phyloP scores from a whole-genome alignment of 495 filamentous ascomycete genomes.

The Astrothelium subdiscretum region DNA sequence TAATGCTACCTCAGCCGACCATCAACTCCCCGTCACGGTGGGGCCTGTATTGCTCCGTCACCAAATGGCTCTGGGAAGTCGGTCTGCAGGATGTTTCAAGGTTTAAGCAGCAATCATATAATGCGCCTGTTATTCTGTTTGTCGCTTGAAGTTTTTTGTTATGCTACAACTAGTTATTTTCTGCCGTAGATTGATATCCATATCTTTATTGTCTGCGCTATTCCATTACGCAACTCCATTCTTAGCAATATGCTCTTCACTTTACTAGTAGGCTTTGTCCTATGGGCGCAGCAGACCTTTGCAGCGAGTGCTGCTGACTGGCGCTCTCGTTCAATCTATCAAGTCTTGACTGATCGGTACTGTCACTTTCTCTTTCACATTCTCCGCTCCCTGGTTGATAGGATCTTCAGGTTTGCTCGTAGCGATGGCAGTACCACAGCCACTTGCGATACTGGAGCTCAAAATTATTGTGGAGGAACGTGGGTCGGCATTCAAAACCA shows the following conservation, averaged over 20 bases:
- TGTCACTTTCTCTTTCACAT: neutral
- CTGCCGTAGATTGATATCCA: neutral
- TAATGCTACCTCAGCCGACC: slow-evolving; percentile 1
- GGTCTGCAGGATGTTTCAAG: neutral
- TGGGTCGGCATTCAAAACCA: slow-evolving; percentile 12
- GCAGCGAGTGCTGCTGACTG: slow-evolving; percentile 19
- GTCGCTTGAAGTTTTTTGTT: neutral
- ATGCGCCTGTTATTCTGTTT: neutral
- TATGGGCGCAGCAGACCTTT: neutral
- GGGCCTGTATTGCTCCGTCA: neutral
- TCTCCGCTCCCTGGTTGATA: neutral
- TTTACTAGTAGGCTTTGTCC: neutral
- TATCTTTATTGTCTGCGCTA: neutral
- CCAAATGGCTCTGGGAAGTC: neutral
- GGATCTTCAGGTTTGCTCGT: slow-evolving; percentile 40
- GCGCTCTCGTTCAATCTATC: slow-evolving; percentile 51
- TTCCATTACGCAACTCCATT: neutral
- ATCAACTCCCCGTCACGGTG: neutral
- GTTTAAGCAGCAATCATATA: neutral
- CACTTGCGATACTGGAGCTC: slow-evolving; percentile 34
- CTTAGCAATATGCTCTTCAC: neutral
- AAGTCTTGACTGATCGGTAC: slow-evolving; percentile 56
- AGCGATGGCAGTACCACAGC: slow-evolving; percentile 49
- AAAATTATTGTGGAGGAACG: slow-evolving; percentile 13
- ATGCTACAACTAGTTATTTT: neutral